Conservation (phyloP, 1,139 yeast species). For the Wickerhamomyces sp. region DNA sequence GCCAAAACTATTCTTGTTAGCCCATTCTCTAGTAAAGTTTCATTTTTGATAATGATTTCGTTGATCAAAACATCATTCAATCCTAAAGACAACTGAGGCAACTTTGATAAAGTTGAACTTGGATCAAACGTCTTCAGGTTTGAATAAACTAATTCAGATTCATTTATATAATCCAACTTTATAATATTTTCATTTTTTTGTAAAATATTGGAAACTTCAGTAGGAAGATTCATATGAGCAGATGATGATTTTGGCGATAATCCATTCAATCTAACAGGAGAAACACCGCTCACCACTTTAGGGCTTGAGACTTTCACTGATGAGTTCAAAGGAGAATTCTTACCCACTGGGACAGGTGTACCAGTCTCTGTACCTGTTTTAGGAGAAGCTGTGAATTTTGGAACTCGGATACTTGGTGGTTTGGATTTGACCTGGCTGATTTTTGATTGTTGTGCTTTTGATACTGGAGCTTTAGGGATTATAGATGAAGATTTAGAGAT, state of each 20-base stretch:
- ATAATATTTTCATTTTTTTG: conserved; percentile 28
- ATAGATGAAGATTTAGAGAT: not conserved
- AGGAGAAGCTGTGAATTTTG: conserved; percentile 18
- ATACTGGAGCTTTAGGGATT: not conserved
- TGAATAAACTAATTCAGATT: conserved; percentile 30
- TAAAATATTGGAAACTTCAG: conserved; percentile 9
- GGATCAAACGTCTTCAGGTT: conserved; percentile 14
- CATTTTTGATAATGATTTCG: conserved; percentile 38
- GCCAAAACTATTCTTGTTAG: conserved; percentile 32
- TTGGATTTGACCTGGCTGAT: not conserved
- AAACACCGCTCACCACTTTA: not conserved
- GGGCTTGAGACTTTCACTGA: not conserved
- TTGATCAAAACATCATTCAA: conserved; percentile 34
- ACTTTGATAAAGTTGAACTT: conserved; percentile 15
- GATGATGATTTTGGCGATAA: not conserved
- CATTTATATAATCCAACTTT: conserved; percentile 35
- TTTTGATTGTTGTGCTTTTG: not conserved
- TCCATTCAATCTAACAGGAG: not conserved
- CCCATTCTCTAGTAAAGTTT: conserved; percentile 31
- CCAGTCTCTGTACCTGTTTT: not conserved
- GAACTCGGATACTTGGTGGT: conserved; percentile 2
- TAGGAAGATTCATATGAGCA: not conserved
- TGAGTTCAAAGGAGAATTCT: not conserved
- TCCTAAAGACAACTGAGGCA: conserved; percentile 20
- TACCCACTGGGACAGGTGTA: not conserved